These are phyloP conservation scores for Bimuria novae-zelandiae DNA, from an alignment of 2,329 filamentous ascomycete genomes.

Conservation along the genomic window DNA sequence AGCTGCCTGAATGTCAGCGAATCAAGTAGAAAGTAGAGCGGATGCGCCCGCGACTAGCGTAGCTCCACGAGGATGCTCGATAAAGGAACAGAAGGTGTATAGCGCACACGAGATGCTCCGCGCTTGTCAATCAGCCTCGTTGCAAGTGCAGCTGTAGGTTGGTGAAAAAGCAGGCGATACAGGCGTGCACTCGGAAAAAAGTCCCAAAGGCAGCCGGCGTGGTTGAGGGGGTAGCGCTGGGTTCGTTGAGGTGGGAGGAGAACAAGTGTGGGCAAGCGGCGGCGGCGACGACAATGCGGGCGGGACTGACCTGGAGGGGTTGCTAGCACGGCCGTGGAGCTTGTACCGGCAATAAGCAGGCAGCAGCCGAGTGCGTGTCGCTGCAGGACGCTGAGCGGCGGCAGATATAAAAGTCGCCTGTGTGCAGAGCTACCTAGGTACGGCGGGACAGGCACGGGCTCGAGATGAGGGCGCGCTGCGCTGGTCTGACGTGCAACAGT, in stretches of 20 bases:
- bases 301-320: slow-evolving; percentile 7
- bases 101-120: not conserved
- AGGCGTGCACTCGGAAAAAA: not conserved
- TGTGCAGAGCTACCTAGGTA: slow-evolving; percentile 8
- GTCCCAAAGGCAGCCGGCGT: not conserved
- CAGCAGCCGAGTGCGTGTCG: slow-evolving; percentile 1
- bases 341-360: not conserved
- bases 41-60: not conserved
- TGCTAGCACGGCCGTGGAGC: not conserved
- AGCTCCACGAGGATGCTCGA: not conserved
- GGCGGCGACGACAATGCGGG: slow-evolving; percentile 3
- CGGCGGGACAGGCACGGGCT: slow-evolving; percentile 20
- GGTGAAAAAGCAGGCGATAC: no score
- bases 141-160: not conserved
- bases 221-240: not conserved
- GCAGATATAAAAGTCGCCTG: slow-evolving; percentile 5
- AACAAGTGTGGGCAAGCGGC: slow-evolving; percentile 1
- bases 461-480: slow-evolving; percentile 17
- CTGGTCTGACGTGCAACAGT: slow-evolving; percentile 19
- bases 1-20: not conserved
- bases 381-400: not conserved
- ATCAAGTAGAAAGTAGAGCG: not conserved
- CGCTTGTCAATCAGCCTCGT: no score
- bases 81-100: not conserved
- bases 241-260: not conserved